A percentile compares a stretch with the other conserved stretches of the same genome.
Conservation (phyloP, 371 early-diverging fungal species). For the Syncephalastrum sp. region DNA sequence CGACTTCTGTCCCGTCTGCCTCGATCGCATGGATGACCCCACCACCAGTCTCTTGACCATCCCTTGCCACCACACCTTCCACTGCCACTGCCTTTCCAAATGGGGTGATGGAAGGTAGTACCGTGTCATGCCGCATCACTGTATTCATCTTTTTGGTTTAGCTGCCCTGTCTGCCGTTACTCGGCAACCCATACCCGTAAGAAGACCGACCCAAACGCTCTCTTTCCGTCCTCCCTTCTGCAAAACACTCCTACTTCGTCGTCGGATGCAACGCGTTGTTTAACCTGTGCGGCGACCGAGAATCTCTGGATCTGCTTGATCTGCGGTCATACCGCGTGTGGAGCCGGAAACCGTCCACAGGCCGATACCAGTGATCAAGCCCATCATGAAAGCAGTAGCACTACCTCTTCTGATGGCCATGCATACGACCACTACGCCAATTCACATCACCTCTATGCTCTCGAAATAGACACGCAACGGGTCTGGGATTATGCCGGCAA, state of each 20-base stretch:
- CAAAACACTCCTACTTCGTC: not conserved
- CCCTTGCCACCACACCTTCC: conserved; percentile 92
- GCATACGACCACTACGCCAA: conserved; percentile 83
- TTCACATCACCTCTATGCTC: conserved; percentile 80
- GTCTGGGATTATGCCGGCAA: conserved; percentile 98
- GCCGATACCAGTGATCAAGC: conserved; percentile 55
- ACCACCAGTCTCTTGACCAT: conserved; percentile 87
- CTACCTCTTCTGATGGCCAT: conserved; percentile 56
- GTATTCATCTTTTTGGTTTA: conserved; percentile 8
- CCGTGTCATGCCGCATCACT: not conserved
- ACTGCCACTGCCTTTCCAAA: conserved; percentile 82
- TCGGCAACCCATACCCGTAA: conserved; percentile 49
- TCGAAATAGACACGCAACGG: conserved; percentile 92
- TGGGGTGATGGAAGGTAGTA: conserved; percentile 82
- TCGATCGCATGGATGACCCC: conserved; percentile 89
- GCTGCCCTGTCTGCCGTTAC: conserved; percentile 92
- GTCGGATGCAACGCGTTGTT: conserved; percentile 58
- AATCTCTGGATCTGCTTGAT: conserved; percentile 94
- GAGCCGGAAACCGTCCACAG: too few species aligned
- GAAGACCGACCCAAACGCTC: not conserved
- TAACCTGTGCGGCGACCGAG: conserved; percentile 67
- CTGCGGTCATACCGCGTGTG: conserved; percentile 90
- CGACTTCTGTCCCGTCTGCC: conserved; percentile 93
- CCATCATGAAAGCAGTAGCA: too few species aligned
- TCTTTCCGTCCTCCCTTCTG: too few species aligned